Conservation (phyloP, 176 grass and related monocot genomes). For the Carex parvula region DNA sequence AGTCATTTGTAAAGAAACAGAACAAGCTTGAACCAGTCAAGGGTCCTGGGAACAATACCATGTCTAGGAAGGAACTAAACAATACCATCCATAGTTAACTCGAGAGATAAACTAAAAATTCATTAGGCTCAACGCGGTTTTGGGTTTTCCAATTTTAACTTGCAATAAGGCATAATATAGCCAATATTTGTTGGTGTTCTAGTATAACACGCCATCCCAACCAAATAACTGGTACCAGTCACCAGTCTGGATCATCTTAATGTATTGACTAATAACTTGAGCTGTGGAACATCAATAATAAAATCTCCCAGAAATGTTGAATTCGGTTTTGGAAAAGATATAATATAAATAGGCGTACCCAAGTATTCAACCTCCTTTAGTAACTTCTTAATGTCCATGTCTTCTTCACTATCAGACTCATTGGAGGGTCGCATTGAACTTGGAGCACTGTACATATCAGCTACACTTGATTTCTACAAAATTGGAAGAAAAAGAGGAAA, state of each 20-base stretch:
- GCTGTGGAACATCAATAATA: neutral
- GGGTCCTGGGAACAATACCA: neutral
- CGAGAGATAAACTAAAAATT: neutral
- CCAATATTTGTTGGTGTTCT: neutral
- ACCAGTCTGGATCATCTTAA: neutral
- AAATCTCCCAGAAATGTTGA: neutral
- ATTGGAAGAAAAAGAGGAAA: neutral
- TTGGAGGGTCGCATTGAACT: conserved; percentile 28
- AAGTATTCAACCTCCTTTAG: conserved; percentile 81
- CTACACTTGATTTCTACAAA: conserved; percentile 58
- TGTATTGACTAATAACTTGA: neutral
- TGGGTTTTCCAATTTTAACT: neutral
- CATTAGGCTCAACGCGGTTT: neutral
- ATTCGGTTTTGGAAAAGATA: neutral
- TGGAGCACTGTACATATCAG: conserved; percentile 70
- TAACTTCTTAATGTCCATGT: conserved; percentile 70
- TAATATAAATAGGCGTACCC: conserved; percentile 40
- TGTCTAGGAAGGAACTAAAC: neutral
- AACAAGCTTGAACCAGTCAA: neutral
- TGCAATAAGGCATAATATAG: neutral
- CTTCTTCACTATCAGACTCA: conserved; percentile 58
- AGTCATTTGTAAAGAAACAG: neutral
- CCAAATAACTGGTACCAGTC: neutral
- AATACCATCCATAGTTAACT: neutral
- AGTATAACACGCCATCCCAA: neutral